Evolutionary conservation across 2,329 filamentous ascomycete genomes (phyloP).

Genomic region (Phaeoacremonium minimum): DNA sequence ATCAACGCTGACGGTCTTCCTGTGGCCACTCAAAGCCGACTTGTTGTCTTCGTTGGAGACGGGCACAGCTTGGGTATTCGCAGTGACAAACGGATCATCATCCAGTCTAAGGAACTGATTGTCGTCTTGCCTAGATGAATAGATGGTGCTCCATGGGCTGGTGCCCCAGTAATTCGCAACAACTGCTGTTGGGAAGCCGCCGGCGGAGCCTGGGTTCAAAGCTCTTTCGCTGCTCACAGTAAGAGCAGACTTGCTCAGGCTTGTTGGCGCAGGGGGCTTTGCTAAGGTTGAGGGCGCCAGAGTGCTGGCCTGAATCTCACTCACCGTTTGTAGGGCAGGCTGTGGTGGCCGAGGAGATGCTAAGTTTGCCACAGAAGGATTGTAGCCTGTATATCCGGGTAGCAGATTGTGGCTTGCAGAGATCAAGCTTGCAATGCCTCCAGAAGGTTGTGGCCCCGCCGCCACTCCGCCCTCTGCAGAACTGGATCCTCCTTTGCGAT

Average conservation of each 20-base stretch:
- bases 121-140: constrained; percentile 18
- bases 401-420: constrained; percentile 78
- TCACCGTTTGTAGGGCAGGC: constrained; percentile 27
- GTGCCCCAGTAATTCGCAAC: constrained; percentile 94
- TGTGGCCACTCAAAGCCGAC: constrained; percentile 10
- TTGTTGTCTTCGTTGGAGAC: constrained; percentile 17
- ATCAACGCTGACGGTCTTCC: constrained; percentile 28
- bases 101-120: constrained; percentile 15
- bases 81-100: constrained; percentile 31
- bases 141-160: constrained; percentile 61
- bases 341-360: constrained; percentile 22
- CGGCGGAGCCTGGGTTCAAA: constrained; percentile 59
- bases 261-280: constrained; percentile 78
- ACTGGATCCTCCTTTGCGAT: constrained; percentile 69
- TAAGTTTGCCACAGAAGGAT: constrained; percentile 14
- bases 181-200: constrained; percentile 75
- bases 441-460: constrained; percentile 36
- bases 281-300: constrained; percentile 80
- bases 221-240: constrained; percentile 74
- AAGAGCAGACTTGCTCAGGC: constrained; percentile 81
- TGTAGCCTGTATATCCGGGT: constrained; percentile 47
- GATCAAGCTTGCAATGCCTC: constrained; percentile 80
- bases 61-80: constrained; percentile 24
- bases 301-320: constrained; percentile 50
- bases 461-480: constrained; percentile 30